Base-by-base conservation (phyloP, 2,329 filamentous ascomycete species). In the Elsinoe arachidis region DNA sequence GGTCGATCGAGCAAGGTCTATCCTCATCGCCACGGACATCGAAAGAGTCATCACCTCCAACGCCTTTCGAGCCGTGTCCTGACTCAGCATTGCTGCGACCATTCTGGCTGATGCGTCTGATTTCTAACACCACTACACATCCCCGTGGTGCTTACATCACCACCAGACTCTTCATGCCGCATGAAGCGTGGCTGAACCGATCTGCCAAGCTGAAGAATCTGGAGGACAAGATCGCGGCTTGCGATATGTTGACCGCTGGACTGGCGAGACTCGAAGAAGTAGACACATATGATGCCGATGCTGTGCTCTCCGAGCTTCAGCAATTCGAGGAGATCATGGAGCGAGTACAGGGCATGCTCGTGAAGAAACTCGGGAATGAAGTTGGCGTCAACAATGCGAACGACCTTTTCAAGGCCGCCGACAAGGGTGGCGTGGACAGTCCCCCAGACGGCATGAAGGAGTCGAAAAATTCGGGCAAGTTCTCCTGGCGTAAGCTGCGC, bases 101-200 rank as follows among this genome's bases (percentile, higher is more conserved):
- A 1, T 99, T 96, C 71, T 99, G 93, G 93, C 78, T 99, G 44
- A 96, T 99, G 89, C 85, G 93, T 56, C 91, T 88, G 61, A 79
- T 99, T 23, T 95, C 93, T 68, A 90, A 96, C 69, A 96, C 91
- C 0, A 83, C 99, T 44, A 87, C 86, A 15, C 92, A 99, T 67
- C 90, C 92, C 2, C 84, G 90, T 21, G 93, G 93, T 37, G 93
- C 91, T 14, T 99, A 96, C 68, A 69, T 99, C 17, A 95, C 91
- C 55, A 92, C 85, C 19, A 91, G 90, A 65, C 80, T 99, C 0
- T 99, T 99, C 68, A 81, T 99, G 4, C 91, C 93, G 5, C 82
- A 88, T 54, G 91, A 97, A 67, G 89, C 93, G 2, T 99, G 93
- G 93, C 82, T 85, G 57, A 91, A 96, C 6, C 92, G 92, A 68